These are phyloP conservation scores for Boletus eberwhitei DNA, from an alignment of 768 basidiomycete genomes.

Conservation along the genomic window DNA sequence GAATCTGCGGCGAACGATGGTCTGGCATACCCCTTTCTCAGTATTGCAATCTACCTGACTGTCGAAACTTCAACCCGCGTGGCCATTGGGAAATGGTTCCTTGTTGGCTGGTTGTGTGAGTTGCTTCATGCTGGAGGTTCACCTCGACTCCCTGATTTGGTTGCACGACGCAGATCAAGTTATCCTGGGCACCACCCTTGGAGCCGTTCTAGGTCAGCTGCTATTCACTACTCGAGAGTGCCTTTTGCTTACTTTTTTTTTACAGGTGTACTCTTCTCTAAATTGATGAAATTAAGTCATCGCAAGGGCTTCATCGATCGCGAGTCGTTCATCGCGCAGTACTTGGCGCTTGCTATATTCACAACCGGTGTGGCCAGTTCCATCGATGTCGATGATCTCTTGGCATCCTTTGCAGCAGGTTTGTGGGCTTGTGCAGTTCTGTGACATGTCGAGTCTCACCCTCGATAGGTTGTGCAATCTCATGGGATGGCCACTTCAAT, in stretches of 20 bases:
- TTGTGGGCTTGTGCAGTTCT: conserved; percentile 3
- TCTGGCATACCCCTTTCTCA: conserved; percentile 89
- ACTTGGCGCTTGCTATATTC: conserved; percentile 68
- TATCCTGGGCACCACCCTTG: conserved; percentile 66
- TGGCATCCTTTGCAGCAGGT: conserved; percentile 88
- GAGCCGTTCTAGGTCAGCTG: conserved; percentile 49
- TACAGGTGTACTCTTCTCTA: conserved; percentile 62
- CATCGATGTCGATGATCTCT: conserved; percentile 81
- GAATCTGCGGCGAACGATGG: conserved; percentile 97
- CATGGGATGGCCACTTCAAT: conserved; percentile 88
- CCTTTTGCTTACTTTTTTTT: not conserved
- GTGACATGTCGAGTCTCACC: not conserved
- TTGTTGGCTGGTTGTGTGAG: conserved; percentile 75
- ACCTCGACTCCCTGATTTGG: not conserved
- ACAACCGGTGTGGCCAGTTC: conserved; percentile 77
- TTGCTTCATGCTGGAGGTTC: not conserved
- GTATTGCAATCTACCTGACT: conserved; percentile 81
- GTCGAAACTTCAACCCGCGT: conserved; percentile 57
- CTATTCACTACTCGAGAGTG: not conserved
- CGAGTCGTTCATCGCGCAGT: conserved; percentile 87
- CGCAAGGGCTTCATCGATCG: conserved; percentile 63
- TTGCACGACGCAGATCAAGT: conserved; percentile 63
- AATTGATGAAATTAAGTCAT: conserved; percentile 70
- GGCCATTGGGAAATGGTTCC: conserved; percentile 82
- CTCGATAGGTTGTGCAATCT: conserved; percentile 76